Base-by-base conservation (phyloP, 177 flowering plant genomes). In the Telopea speciosissima region DNA sequence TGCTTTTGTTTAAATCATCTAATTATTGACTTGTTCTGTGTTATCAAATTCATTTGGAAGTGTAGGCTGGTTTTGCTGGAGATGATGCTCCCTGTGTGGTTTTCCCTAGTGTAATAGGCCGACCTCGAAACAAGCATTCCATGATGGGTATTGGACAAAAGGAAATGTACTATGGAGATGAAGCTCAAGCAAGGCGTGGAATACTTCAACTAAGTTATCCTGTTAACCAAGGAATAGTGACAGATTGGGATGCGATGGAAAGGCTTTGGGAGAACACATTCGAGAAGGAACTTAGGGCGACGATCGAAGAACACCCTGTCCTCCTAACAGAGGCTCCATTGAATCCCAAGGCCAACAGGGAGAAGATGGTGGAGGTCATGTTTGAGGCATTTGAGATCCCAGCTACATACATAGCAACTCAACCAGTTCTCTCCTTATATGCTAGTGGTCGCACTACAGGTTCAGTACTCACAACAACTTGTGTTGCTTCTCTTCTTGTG, bases 341-440 rank as follows among this genome's bases (percentile, higher is more conserved):
- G 22, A 76, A 75, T 67, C 76, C 81, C 14, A 79, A 70, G 31
- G 23, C 22, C 6, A 76, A 76, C 26, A 64, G 79, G 26, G 81
- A 79, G 59, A 79, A 70, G 69, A 79, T 79, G 81, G 68, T 75
- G 19, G 81, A 79, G 68, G 70, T 79, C 72, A 75, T 79, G 81
- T 79, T 79, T 54, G 81, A 75, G 66, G 68, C 52, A 17, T 79
- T 79, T 49, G 73, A 79, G 13, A 44, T 67, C n/a, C 77, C 80
- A 1, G 72, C 80, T 6, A 78, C 61, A 40, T 78, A 56, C 17
- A 24, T 74, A 36, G 74, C 77, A 42, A 59, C 65, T 16, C 77
- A 74, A 65, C 70, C 73, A 40, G 77, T 74, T 60, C 73, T 72
- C 56, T 68, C 76, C 33, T 28, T 78, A 19, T 75, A 74, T 25